phyloP scores from a whole-genome alignment of 306 rosid genomes.

The Vachellia collinsii region DNA sequence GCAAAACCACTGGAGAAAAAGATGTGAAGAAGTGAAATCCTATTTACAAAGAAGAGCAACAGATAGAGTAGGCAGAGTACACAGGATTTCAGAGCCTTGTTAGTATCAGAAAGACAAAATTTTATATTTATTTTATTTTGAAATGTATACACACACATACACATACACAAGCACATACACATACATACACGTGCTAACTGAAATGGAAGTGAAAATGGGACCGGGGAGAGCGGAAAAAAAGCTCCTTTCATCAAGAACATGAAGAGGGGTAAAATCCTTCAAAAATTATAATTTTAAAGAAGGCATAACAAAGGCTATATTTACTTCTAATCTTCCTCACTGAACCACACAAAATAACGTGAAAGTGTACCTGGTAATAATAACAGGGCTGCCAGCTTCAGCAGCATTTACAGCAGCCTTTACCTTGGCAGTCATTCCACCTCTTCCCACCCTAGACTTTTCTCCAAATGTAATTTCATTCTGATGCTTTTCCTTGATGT shows the following conservation, averaged over 20 bases:
- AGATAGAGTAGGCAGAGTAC: slow-evolving; percentile 26
- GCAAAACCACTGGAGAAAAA: slow-evolving; percentile 71
- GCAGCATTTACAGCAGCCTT: slow-evolving; percentile 93
- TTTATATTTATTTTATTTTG: background rate
- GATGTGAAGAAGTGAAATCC: slow-evolving; percentile 31
- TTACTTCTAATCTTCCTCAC: slow-evolving; percentile 22
- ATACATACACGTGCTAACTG: background rate
- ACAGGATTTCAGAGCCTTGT: slow-evolving; percentile 25
- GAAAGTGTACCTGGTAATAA: slow-evolving; percentile 78
- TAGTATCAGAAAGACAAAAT: slow-evolving; percentile 4
- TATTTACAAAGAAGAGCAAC: slow-evolving; percentile 29
- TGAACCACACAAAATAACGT: slow-evolving; percentile 16
- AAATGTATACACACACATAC: background rate
- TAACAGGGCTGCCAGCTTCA: slow-evolving; percentile 91
- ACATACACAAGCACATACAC: background rate
- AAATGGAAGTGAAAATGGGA: slow-evolving; percentile 24
- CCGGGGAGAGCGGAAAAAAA: slow-evolving; percentile 2
- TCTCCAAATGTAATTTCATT: slow-evolving; percentile 95
- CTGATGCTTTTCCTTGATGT: slow-evolving; percentile 87
- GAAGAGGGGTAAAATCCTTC: background rate
- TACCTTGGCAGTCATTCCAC: slow-evolving; percentile 99
- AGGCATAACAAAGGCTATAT: slow-evolving; percentile 14
- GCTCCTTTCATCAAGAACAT: background rate
- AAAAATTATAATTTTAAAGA: slow-evolving; percentile 24
- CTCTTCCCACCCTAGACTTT: slow-evolving; percentile 98